Percentiles rank a stretch among this genome's conserved stretches.
phyloP scores from a whole-genome alignment of 2,329 filamentous ascomycete genomes.

The Beauveria scarabaeidicola region DNA sequence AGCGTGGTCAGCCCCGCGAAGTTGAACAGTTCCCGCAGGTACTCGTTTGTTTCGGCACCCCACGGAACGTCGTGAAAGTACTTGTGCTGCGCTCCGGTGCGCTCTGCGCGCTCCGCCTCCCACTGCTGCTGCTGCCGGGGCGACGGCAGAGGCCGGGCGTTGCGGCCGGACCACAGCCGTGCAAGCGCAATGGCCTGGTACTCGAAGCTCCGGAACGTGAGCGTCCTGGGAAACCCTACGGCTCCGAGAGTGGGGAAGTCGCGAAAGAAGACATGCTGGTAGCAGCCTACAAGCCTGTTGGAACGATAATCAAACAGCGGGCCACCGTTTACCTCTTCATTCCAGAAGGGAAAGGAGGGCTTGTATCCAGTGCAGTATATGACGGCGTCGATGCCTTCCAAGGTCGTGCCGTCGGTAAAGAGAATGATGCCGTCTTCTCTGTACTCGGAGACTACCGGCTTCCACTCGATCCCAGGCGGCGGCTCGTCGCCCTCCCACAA shows the following conservation, averaged over 20 bases:
- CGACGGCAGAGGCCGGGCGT: slow-evolving; percentile 29
- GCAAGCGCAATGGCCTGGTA: slow-evolving; percentile 48
- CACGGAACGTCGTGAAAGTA: slow-evolving; percentile 46
- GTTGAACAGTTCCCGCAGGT: slow-evolving; percentile 36
- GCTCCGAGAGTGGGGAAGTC: slow-evolving; percentile 36
- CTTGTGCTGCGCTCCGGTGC: slow-evolving; percentile 21
- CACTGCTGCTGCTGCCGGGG: slow-evolving; percentile 34
- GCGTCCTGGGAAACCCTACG: slow-evolving; percentile 5
- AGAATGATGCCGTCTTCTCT: slow-evolving; percentile 33
- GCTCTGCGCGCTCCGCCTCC: slow-evolving; percentile 32
- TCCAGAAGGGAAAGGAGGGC: slow-evolving; percentile 41
- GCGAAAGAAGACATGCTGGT: slow-evolving; percentile 45
- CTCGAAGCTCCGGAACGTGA: slow-evolving; percentile 42
- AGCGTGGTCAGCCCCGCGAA: slow-evolving; percentile 42
- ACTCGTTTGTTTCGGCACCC: slow-evolving; percentile 44
- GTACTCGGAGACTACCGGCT: slow-evolving; percentile 40
- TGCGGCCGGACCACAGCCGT: slow-evolving; percentile 36
- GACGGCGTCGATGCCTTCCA: slow-evolving; percentile 21
- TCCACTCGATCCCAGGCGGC: slow-evolving; percentile 42
- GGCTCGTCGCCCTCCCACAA: slow-evolving; percentile 43
- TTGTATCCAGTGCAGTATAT: slow-evolving; percentile 28
- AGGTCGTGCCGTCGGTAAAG: slow-evolving; percentile 23
- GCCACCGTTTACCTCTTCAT: slow-evolving; percentile 34
- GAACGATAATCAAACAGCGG: slow-evolving; percentile 41
- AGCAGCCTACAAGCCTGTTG: slow-evolving; percentile 35